phyloP scores from a whole-genome alignment of 2,329 filamentous ascomycete genomes.

The Dryadomyces quercivorus region DNA sequence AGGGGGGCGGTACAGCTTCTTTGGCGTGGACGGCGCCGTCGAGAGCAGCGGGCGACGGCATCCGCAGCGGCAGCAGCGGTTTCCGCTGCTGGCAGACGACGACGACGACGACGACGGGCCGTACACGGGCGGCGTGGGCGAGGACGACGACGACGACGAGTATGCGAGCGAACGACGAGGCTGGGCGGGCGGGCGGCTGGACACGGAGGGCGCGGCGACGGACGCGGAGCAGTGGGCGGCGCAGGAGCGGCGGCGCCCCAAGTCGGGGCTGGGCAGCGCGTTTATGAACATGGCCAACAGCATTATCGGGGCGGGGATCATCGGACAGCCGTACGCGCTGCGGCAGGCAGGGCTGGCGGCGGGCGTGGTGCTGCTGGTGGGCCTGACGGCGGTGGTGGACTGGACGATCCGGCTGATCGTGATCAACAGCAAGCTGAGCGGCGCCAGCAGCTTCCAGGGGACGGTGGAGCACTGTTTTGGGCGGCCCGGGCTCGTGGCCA shows the following conservation, averaged over 20 bases:
- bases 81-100: not conserved
- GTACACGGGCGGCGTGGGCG: slow-evolving; percentile 19
- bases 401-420: slow-evolving; percentile 98
- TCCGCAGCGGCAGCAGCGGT: not conserved
- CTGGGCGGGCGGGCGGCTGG: slow-evolving; percentile 26
- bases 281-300: slow-evolving; percentile 99
- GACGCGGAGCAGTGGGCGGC: slow-evolving; percentile 34
- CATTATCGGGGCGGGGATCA: slow-evolving; percentile 72
- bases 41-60: too few relatives aligned
- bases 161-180: slow-evolving; percentile 20
- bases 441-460: slow-evolving; percentile 85
- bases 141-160: not conserved
- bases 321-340: slow-evolving; percentile 90
- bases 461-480: slow-evolving; percentile 96
- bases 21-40: not conserved
- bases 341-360: slow-evolving; percentile 77
- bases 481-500: slow-evolving; percentile 73
- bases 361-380: slow-evolving; percentile 65
- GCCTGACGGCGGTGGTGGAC: slow-evolving; percentile 74
- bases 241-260: slow-evolving; percentile 52
- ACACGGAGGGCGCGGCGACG: not conserved
- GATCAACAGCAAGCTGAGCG: slow-evolving; percentile 92
- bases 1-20: not conserved
- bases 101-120: slow-evolving; percentile 14
- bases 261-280: slow-evolving; percentile 73